Evolutionary conservation across 2,329 filamentous ascomycete genomes (phyloP).

Genomic region (Penicillium sclerotigenum): DNA sequence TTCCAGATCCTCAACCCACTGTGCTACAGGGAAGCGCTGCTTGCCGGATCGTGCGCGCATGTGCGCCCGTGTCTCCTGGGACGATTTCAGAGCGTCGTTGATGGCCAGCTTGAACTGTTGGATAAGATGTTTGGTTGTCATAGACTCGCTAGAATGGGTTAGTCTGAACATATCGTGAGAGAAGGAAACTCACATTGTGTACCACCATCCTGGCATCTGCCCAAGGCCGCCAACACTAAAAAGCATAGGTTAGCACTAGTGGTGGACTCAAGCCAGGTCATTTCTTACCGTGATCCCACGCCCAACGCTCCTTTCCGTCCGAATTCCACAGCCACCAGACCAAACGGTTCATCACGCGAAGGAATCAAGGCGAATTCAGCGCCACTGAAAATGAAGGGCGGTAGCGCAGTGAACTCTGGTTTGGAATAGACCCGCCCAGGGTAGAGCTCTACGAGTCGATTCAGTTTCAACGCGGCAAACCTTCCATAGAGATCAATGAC

Average conservation of each 20-base stretch:
- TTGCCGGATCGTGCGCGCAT: conserved; percentile 65
- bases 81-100: conserved; percentile 52
- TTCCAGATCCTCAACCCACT: conserved; percentile 65
- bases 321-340: conserved; percentile 66
- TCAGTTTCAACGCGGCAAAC: conserved; percentile 64
- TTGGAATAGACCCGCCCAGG: conserved; percentile 64
- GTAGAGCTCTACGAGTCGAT: conserved; percentile 62
- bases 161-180: not conserved
- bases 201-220: conserved; percentile 70
- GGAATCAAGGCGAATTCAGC: conserved; percentile 69
- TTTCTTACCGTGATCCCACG: conserved; percentile 51
- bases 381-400: conserved; percentile 64
- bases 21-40: conserved; percentile 64
- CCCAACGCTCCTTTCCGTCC: conserved; percentile 66
- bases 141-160: conserved; percentile 48
- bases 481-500: conserved; percentile 67
- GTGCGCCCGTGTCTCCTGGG: conserved; percentile 55
- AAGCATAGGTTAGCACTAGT: not conserved
- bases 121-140: conserved; percentile 60
- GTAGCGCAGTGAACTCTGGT: conserved; percentile 64
- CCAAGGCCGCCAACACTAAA: conserved; percentile 60
- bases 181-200: conserved; percentile 48
- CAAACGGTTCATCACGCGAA: conserved; percentile 68
- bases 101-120: conserved; percentile 65
- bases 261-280: not conserved